Conservation (phyloP, 1,139 yeast species). For the Suhomyces ambrosiae region DNA sequence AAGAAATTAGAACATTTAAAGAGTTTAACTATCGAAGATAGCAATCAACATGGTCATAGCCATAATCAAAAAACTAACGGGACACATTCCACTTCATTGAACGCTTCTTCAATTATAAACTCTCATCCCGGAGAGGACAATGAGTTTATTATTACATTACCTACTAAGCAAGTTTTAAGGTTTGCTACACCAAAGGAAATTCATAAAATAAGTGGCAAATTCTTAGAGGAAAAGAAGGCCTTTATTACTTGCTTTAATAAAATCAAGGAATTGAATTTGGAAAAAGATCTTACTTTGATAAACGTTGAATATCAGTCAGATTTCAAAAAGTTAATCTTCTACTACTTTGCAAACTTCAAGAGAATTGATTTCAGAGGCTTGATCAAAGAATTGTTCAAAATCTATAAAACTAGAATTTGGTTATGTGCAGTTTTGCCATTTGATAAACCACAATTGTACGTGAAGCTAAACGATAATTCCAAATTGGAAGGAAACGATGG, state of each 20-base stretch:
- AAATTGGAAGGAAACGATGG: not conserved
- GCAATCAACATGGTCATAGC: constrained; percentile 10
- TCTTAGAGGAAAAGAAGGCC: constrained; percentile 50
- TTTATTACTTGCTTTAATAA: constrained; percentile 48
- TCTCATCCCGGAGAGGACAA: constrained; percentile 45
- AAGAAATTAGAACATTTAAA: constrained; percentile 78
- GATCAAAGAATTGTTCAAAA: constrained; percentile 87
- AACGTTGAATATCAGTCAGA: constrained; percentile 96
- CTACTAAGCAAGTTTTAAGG: constrained; percentile 51
- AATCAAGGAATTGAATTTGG: constrained; percentile 45
- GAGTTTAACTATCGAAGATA: constrained; percentile 55
- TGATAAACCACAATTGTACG: constrained; percentile 38
- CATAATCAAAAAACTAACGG: constrained; percentile 31
- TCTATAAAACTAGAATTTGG: constrained; percentile 97
- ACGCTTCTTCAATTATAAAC: constrained; percentile 44
- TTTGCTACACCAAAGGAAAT: constrained; percentile 53
- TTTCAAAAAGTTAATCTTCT: constrained; percentile 88
- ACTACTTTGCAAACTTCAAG: constrained; percentile 73
- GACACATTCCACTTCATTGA: constrained; percentile 39
- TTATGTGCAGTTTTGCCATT: constrained; percentile 75
- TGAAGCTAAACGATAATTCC: constrained; percentile 15
- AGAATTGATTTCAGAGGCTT: constrained; percentile 91
- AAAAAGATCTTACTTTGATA: constrained; percentile 40
- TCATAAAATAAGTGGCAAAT: constrained; percentile 46
- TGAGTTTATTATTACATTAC: constrained; percentile 49